These are phyloP conservation scores for Phlebiopsis flavidoalba DNA, from an alignment of 768 basidiomycete species.

Conservation along the genomic window DNA sequence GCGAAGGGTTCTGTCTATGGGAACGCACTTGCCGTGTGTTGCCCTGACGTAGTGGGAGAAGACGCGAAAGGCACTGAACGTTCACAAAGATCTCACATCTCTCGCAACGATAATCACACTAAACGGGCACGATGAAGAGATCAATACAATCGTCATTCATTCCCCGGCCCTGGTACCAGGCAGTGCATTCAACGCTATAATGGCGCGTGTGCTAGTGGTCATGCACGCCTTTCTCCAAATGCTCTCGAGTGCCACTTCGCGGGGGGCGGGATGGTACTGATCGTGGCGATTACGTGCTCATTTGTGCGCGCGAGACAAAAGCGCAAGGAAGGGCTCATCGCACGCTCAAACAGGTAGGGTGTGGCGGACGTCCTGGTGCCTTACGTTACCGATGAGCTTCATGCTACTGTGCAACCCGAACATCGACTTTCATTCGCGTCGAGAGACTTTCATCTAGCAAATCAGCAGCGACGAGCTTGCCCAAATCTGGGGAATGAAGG, in stretches of 20 bases:
- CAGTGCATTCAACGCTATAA: neutral
- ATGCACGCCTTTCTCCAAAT: neutral
- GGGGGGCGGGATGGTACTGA: neutral
- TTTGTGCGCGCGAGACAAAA: neutral
- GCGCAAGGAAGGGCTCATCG: neutral
- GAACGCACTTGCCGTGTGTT: neutral
- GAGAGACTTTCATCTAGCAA: no score
- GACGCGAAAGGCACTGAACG: neutral
- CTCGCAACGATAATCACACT: slow-evolving; percentile 1
- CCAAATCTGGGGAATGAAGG: no score
- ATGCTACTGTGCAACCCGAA: neutral
- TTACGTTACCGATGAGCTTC: neutral
- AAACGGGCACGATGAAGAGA: neutral
- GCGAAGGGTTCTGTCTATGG: neutral
- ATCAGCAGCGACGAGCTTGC: no score
- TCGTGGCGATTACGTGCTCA: neutral
- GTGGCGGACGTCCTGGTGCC: neutral
- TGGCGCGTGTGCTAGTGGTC: neutral
- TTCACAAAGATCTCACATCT: neutral
- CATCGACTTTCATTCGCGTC: neutral
- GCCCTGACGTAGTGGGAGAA: neutral
- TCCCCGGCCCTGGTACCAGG: neutral
- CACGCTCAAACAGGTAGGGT: neutral
- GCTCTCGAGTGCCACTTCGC: neutral
- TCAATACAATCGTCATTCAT: neutral